These are phyloP conservation scores for Lipomyces chichibuensis DNA, from an alignment of 805 yeast genomes.

Conservation along the genomic window DNA sequence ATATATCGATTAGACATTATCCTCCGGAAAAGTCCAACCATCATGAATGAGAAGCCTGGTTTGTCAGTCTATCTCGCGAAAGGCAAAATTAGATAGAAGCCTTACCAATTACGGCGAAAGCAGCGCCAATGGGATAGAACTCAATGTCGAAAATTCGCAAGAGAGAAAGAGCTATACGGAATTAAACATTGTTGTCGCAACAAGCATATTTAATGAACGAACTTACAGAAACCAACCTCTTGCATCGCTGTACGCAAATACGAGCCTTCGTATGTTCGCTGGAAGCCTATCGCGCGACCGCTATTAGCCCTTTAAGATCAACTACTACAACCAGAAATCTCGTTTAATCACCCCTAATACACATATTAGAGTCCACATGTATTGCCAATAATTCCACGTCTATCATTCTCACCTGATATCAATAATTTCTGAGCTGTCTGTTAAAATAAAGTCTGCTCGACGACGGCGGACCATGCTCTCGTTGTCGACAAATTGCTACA, in stretches of 20 bases:
- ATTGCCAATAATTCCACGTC: not conserved
- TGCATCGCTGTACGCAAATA: slow-evolving; percentile 74
- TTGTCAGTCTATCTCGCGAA: not conserved
- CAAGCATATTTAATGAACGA: not conserved
- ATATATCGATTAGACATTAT: slow-evolving; percentile 18
- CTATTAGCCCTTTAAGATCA: not conserved
- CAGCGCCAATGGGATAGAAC: slow-evolving; percentile 37
- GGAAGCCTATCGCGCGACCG: slow-evolving; percentile 57
- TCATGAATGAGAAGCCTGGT: slow-evolving; percentile 25
- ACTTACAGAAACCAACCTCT: slow-evolving; percentile 58
- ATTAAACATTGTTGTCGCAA: not conserved
- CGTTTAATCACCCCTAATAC: not conserved
- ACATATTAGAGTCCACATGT: slow-evolving; percentile 19
- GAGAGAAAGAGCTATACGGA: slow-evolving; percentile 25
- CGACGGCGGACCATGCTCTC: slow-evolving; percentile 18
- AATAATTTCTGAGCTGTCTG: slow-evolving; percentile 29
- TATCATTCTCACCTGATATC: slow-evolving; percentile 29
- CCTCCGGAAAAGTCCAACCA: slow-evolving; percentile 26
- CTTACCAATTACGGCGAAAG: slow-evolving; percentile 29
- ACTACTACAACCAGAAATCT: slow-evolving; percentile 3
- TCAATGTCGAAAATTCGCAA: slow-evolving; percentile 32
- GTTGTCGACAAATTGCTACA: slow-evolving; percentile 20
- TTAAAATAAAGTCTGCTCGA: slow-evolving; percentile 12
- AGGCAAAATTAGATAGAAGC: too few relatives aligned
- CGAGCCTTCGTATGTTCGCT: slow-evolving; percentile 84